Evolutionary conservation across 345 rosid genomes (phyloP).

Genomic region (Pugionium cornutum): DNA sequence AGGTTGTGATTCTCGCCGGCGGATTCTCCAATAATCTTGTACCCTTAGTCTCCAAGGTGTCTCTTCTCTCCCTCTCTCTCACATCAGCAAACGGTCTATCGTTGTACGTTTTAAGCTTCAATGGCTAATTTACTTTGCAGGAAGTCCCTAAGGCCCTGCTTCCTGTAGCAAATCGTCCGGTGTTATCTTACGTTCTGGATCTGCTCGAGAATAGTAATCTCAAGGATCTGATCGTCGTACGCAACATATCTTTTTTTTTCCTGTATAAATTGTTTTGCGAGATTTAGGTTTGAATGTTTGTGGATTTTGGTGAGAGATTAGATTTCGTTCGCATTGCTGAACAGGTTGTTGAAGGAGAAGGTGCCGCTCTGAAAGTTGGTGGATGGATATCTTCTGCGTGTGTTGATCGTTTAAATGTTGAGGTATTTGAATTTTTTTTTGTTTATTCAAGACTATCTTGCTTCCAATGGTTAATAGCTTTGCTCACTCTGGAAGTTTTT

Average conservation of each 20-base stretch:
- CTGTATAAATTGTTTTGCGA: not conserved
- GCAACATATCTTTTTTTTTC: constrained; percentile 18
- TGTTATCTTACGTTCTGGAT: constrained; percentile 78
- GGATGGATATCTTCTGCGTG: constrained; percentile 88
- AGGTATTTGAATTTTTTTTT: constrained; percentile 48
- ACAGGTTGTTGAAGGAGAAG: constrained; percentile 94
- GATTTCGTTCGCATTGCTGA: constrained; percentile 20
- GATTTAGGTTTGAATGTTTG: constrained; percentile 11
- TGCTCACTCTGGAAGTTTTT: constrained; percentile 4
- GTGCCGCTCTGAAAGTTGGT: constrained; percentile 79
- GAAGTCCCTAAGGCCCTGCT: constrained; percentile 90
- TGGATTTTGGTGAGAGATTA: not conserved
- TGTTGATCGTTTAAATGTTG: constrained; percentile 86
- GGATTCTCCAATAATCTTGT: constrained; percentile 71
- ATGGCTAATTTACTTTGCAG: constrained; percentile 43
- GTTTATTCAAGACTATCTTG: not conserved
- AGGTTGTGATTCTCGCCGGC: constrained; percentile 88
- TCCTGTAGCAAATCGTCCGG: constrained; percentile 92
- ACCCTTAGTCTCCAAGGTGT: constrained; percentile 87
- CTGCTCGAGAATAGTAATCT: constrained; percentile 76
- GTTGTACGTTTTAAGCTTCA: not conserved
- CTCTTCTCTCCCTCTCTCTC: constrained; percentile 13
- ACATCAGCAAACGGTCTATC: not conserved
- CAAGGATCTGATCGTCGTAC: constrained; percentile 87
- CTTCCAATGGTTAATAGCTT: constrained; percentile 2